Conservation (phyloP, 768 basidiomycete species). For the Termitomyces sp. region DNA sequence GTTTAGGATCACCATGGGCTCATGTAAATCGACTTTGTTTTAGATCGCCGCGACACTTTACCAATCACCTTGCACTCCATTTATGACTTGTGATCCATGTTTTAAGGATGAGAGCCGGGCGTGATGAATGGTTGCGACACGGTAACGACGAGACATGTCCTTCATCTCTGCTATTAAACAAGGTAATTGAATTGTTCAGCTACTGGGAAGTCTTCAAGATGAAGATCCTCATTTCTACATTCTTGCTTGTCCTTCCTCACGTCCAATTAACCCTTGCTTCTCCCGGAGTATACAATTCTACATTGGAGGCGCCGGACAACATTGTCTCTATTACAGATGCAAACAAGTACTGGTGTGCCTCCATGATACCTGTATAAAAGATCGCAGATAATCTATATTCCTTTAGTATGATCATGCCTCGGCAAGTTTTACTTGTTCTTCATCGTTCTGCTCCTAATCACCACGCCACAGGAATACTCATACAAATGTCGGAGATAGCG, state of each 20-base stretch:
- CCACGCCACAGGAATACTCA: conserved; percentile 30
- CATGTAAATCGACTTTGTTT: not conserved
- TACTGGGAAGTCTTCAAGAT: not conserved
- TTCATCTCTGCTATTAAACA: not conserved
- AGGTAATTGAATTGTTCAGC: not conserved
- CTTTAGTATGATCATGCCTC: conserved; percentile 42
- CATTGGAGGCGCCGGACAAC: conserved; percentile 34
- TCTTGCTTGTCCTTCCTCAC: not conserved
- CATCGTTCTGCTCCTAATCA: not conserved
- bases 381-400: not conserved
- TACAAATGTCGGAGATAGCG: conserved; percentile 49
- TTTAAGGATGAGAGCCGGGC: not conserved
- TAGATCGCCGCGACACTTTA: not conserved
- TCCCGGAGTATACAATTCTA: not conserved
- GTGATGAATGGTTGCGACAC: too few species aligned
- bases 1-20: not conserved
- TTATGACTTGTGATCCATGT: not conserved
- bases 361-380: not conserved
- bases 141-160: too few species aligned
- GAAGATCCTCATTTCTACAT: not conserved
- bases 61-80: not conserved
- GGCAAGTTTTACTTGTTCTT: conserved; percentile 17
- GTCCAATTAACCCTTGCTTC: not conserved
- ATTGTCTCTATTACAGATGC: conserved; percentile 44
- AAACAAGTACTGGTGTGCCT: conserved; percentile 38